phyloP scores from a whole-genome alignment of 2,329 filamentous ascomycete genomes.

The Neofusicoccum umdonicola region DNA sequence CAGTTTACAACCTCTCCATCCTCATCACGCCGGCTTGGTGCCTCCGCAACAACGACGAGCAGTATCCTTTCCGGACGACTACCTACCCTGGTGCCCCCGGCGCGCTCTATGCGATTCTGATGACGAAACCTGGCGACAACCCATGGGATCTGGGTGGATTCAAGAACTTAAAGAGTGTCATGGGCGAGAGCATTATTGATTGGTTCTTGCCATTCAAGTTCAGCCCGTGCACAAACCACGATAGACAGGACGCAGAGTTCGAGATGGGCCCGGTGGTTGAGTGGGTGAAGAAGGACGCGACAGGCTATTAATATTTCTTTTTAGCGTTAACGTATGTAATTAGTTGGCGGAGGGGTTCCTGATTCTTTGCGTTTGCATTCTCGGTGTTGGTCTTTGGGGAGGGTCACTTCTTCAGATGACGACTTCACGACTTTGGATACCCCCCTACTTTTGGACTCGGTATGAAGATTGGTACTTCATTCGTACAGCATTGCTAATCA shows the following conservation, averaged over 20 bases:
- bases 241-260: conserved; percentile 65
- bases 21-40: conserved; percentile 54
- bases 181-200: conserved; percentile 69
- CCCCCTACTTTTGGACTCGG: background rate
- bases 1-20: conserved; percentile 71
- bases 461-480: background rate
- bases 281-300: conserved; percentile 37
- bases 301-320: background rate
- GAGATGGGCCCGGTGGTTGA: conserved; percentile 62
- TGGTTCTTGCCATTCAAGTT: conserved; percentile 77
- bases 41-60: conserved; percentile 4
- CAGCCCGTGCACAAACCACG: conserved; percentile 72
- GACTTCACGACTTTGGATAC: conserved; percentile 15
- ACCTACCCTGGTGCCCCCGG: conserved; percentile 21
- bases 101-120: conserved; percentile 73
- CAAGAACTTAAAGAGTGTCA: conserved; percentile 73
- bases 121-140: conserved; percentile 72
- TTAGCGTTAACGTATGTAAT: background rate
- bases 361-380: background rate
- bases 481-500: background rate
- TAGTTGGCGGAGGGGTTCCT: background rate
- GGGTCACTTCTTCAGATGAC: conserved; percentile 8
- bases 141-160: conserved; percentile 74
- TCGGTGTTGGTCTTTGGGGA: background rate
- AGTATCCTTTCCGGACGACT: conserved; percentile 5